Evolutionary conservation across 2,329 filamentous ascomycete species (phyloP).

Genomic region (Aspergillus floridensis): DNA sequence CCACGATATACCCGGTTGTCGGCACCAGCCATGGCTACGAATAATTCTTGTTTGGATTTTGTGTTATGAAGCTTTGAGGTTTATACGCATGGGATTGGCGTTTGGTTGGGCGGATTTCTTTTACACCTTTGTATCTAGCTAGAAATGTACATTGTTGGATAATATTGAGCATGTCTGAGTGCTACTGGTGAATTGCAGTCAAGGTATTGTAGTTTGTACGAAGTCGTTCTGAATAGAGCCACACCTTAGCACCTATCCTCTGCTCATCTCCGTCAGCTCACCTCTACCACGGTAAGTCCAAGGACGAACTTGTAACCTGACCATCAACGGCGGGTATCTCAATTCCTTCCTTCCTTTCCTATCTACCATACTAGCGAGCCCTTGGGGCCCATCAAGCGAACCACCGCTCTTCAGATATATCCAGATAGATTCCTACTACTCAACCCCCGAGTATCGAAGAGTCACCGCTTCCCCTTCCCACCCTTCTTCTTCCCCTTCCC

Average conservation of each 20-base stretch:
- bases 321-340: too few relatives aligned
- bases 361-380: too few relatives aligned
- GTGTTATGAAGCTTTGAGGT: constrained; percentile 30
- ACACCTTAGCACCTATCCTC: too few relatives aligned
- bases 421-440: too few relatives aligned
- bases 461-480: constrained; percentile 68
- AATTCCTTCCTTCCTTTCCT: too few relatives aligned
- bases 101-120: constrained; percentile 26
- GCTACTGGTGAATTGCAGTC: background rate
- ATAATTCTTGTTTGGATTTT: constrained; percentile 15
- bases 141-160: constrained; percentile 10
- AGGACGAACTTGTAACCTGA: too few relatives aligned
- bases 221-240: too few relatives aligned
- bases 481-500: constrained; percentile 58
- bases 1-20: constrained; percentile 23
- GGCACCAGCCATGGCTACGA: constrained; percentile 15
- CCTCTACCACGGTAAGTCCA: too few relatives aligned
- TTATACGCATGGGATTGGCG: constrained; percentile 37
- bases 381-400: too few relatives aligned
- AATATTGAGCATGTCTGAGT: background rate
- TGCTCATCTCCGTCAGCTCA: too few relatives aligned
- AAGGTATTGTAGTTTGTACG: background rate
- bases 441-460: background rate
- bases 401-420: too few relatives aligned
- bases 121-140: constrained; percentile 10